Evolutionary conservation across 768 basidiomycete genomes (phyloP).

Genomic region (Cubamyces lactineus): DNA sequence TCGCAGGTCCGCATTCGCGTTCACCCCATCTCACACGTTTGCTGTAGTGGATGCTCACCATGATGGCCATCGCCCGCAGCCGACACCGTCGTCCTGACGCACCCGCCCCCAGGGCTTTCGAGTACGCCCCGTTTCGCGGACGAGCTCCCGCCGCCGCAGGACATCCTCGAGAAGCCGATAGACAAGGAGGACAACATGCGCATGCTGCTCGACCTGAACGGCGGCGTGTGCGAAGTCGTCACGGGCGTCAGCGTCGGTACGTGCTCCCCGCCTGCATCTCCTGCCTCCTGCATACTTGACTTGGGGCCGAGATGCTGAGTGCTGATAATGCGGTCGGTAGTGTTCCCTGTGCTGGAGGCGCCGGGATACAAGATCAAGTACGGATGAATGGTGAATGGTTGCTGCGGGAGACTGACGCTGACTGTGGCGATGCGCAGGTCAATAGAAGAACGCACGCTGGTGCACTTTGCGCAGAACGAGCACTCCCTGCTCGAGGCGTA

Average conservation of each 20-base stretch:
- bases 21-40: not conserved
- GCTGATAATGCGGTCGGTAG: slow-evolving; percentile 37
- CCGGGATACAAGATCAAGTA: slow-evolving; percentile 79
- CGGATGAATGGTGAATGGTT: too few relatives aligned
- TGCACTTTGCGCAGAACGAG: slow-evolving; percentile 73
- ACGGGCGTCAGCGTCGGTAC: slow-evolving; percentile 85
- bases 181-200: slow-evolving; percentile 81
- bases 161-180: slow-evolving; percentile 87
- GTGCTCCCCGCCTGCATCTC: not conserved
- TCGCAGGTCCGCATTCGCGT: slow-evolving; percentile 52
- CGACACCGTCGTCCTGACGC: slow-evolving; percentile 93
- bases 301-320: too few relatives aligned
- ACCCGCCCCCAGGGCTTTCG: slow-evolving; percentile 62
- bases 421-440: slow-evolving; percentile 47
- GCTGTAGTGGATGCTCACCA: not conserved
- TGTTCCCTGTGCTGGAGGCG: slow-evolving; percentile 72
- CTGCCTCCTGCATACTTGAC: too few relatives aligned
- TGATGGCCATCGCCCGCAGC: slow-evolving; percentile 48
- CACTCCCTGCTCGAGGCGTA: slow-evolving; percentile 70
- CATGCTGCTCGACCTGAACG: slow-evolving; percentile 88
- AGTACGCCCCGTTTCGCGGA: slow-evolving; percentile 54
- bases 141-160: slow-evolving; percentile 56
- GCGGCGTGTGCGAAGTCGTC: slow-evolving; percentile 86
- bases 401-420: not conserved
- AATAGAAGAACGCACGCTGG: slow-evolving; percentile 81